phyloP scores from a whole-genome alignment of 176 grass and related monocot species.

The Paspalum vaginatum region DNA sequence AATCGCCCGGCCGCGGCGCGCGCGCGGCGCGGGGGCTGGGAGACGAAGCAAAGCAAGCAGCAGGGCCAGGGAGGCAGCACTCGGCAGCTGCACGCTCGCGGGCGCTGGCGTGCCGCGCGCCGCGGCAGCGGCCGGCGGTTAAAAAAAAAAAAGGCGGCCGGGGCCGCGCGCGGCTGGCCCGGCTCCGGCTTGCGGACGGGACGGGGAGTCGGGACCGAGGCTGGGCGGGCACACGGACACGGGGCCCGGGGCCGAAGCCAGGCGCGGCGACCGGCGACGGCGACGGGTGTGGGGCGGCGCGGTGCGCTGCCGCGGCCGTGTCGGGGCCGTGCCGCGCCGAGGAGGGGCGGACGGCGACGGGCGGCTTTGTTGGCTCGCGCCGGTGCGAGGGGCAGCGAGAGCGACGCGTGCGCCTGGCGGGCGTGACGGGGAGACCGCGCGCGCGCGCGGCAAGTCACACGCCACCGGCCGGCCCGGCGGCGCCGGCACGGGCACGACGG shows the following conservation, averaged over 20 bases:
- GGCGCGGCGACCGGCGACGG: too few species aligned
- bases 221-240: too few species aligned
- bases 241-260: too few species aligned
- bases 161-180: too few species aligned
- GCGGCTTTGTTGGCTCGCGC: background rate
- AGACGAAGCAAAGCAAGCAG: background rate
- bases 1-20: slow-evolving; percentile 14
- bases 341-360: slow-evolving; percentile 15
- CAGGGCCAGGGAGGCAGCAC: background rate
- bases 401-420: background rate
- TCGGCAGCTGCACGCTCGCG: background rate
- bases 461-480: background rate
- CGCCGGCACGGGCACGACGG: slow-evolving; percentile 13
- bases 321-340: slow-evolving; percentile 9
- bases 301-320: slow-evolving; percentile 6
- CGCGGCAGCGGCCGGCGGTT: too few species aligned
- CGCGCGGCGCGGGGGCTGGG: background rate
- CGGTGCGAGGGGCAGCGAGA: slow-evolving; percentile 12
- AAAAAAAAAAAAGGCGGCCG: too few species aligned
- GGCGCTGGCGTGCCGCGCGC: background rate
- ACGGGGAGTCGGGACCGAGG: too few species aligned
- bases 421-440: too few species aligned
- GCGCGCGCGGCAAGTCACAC: background rate
- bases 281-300: background rate
- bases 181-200: too few species aligned